These are phyloP conservation scores for Osmozyma mogii DNA, from an alignment of 805 yeast species.

Conservation along the genomic window DNA sequence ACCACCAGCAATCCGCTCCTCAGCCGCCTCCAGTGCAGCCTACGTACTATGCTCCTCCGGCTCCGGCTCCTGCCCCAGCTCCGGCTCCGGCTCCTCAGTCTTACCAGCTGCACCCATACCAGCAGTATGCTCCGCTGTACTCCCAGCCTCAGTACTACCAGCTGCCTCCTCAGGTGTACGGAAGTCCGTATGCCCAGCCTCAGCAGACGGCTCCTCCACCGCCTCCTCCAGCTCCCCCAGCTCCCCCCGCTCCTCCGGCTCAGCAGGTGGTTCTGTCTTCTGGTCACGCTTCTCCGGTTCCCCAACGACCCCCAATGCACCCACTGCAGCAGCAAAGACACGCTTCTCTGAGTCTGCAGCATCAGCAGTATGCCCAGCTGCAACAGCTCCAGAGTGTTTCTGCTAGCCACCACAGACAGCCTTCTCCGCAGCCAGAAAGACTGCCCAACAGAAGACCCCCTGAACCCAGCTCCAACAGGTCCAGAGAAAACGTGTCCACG, in stretches of 20 bases:
- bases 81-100: constrained; percentile 4
- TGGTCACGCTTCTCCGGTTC: no score
- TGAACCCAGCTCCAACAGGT: constrained; percentile 14
- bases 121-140: constrained; percentile 2
- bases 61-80: constrained; percentile 13
- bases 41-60: background rate
- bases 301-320: no score
- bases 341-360: background rate
- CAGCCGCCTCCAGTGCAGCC: background rate
- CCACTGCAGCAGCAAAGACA: background rate
- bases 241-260: background rate
- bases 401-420: background rate
- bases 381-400: background rate
- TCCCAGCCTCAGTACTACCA: constrained; percentile 4
- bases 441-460: no score
- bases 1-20: background rate
- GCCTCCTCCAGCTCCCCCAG: constrained; percentile 2
- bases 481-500: constrained; percentile 12
- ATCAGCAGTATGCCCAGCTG: constrained; percentile 1
- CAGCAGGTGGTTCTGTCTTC: no score
- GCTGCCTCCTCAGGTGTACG: background rate
- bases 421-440: constrained; percentile 6
- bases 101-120: constrained; percentile 2
- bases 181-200: background rate
- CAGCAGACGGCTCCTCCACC: constrained; percentile 1